A percentile compares a stretch with the other conserved stretches of the same genome.
Evolutionary conservation across 148 eudicot species (phyloP).

Genomic region (Persicaria tinctoria): DNA sequence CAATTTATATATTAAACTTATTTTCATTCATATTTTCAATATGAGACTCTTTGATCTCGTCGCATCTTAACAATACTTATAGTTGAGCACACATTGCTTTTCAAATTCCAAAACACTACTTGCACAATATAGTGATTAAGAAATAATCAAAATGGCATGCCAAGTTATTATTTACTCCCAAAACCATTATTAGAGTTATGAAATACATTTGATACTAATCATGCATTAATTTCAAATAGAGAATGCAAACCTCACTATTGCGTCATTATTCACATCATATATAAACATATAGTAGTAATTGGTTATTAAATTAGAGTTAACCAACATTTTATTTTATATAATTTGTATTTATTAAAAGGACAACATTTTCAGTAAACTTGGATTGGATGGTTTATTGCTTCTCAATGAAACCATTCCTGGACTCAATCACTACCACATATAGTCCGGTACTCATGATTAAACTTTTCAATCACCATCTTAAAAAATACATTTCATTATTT

Average conservation of each 20-base stretch:
- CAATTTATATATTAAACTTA: no score
- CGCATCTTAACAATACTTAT: no score
- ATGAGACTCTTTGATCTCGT: no score
- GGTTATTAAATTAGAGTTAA: not conserved
- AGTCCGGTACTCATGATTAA: not conserved
- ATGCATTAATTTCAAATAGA: not conserved
- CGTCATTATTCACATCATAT: not conserved
- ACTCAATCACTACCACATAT: not conserved
- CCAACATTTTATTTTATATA: not conserved
- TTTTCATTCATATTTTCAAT: no score
- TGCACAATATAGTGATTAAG: not conserved
- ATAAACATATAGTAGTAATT: not conserved
- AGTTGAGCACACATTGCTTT: no score
- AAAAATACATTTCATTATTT: not conserved
- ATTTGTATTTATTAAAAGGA: not conserved
- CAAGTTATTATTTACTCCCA: not conserved
- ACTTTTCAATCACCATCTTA: not conserved
- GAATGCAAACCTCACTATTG: constrained; percentile 5
- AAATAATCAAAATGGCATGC: not conserved
- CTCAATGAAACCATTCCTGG: no score
- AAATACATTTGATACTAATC: not conserved
- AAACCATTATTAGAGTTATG: not conserved
- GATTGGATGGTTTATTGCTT: not conserved
- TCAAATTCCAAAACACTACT: no score
- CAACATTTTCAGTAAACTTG: not conserved